A percentile compares a stretch with the other conserved stretches of the same genome.
These are phyloP conservation scores for Irpex sp. DNA, from an alignment of 1,284 basidiomycete genomes.

Conservation along the genomic window DNA sequence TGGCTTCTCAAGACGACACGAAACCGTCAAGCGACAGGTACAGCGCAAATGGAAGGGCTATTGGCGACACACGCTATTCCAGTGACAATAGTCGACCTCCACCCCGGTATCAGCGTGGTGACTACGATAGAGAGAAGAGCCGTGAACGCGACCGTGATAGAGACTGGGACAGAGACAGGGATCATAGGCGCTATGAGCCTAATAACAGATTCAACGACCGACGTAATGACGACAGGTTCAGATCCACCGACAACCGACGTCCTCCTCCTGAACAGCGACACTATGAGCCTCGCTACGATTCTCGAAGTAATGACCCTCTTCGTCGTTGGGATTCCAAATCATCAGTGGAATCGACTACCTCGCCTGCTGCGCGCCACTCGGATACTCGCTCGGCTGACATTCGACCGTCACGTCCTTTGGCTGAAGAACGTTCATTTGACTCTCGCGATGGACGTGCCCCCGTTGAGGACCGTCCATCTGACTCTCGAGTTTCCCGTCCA, in stretches of 20 bases:
- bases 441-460: slow-evolving; percentile 8
- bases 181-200: slow-evolving; percentile 22
- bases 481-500: slow-evolving; percentile 19
- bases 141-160: slow-evolving; percentile 25
- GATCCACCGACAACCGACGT: slow-evolving; percentile 22
- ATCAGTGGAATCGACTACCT: slow-evolving; percentile 13
- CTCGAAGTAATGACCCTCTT: slow-evolving; percentile 10
- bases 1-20: slow-evolving; percentile 16
- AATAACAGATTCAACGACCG: slow-evolving; percentile 19
- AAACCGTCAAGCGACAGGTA: slow-evolving; percentile 16
- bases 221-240: slow-evolving; percentile 23
- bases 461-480: slow-evolving; percentile 18
- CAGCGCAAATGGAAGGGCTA: slow-evolving; percentile 11
- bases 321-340: slow-evolving; percentile 24
- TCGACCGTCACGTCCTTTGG: slow-evolving; percentile 18
- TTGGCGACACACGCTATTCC: slow-evolving; percentile 11
- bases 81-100: slow-evolving; percentile 16
- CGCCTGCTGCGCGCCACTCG: slow-evolving; percentile 11
- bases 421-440: slow-evolving; percentile 24
- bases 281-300: slow-evolving; percentile 20
- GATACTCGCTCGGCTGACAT: slow-evolving; percentile 14
- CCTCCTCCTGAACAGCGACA: slow-evolving; percentile 23
- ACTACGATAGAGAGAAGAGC: slow-evolving; percentile 12
- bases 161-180: slow-evolving; percentile 22
- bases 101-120: slow-evolving; percentile 14